Percentiles rank a stretch among this genome's conserved stretches.
Conservation (phyloP, 208 protist species). For the Phytomonas serpens region DNA sequence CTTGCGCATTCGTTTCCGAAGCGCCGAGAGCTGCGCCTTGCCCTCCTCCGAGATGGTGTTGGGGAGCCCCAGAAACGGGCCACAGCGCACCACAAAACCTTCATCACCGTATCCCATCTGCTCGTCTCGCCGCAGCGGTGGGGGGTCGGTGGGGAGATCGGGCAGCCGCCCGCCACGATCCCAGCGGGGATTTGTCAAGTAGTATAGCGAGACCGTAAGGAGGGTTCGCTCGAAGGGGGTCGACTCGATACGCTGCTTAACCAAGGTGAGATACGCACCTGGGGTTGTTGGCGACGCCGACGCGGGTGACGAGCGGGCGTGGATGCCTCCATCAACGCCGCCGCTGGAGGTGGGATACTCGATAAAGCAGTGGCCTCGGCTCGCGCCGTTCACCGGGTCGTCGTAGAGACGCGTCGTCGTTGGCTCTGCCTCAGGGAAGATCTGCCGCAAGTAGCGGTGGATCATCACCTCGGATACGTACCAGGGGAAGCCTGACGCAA, state of each 20-base stretch:
- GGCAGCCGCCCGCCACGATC: conserved; percentile 65
- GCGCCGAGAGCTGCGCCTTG: conserved; percentile 34
- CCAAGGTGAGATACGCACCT: conserved; percentile 17
- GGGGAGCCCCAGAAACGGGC: conserved; percentile 44
- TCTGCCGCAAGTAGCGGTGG: conserved; percentile 35
- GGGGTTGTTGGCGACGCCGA: conserved; percentile 9
- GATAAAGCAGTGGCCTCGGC: conserved; percentile 70
- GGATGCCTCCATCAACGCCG: background rate
- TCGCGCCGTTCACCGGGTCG: conserved; percentile 65
- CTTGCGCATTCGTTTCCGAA: conserved; percentile 58
- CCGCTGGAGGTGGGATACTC: conserved; percentile 32
- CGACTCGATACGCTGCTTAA: conserved; percentile 41
- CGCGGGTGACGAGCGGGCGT: background rate
- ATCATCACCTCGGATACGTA: conserved; percentile 48
- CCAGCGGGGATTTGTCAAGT: conserved; percentile 55
- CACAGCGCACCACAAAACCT: conserved; percentile 63
- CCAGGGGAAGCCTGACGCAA: conserved; percentile 73
- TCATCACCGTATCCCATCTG: conserved; percentile 63
- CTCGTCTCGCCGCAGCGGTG: conserved; percentile 17
- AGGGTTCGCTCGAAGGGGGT: conserved; percentile 32
- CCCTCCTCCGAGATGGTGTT: conserved; percentile 65
- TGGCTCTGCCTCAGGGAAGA: conserved; percentile 31
- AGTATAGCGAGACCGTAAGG: conserved; percentile 31
- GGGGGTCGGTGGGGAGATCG: conserved; percentile 61
- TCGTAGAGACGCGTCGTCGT: conserved; percentile 67